phyloP scores from a whole-genome alignment of 2,329 filamentous ascomycete genomes.

The Aureobasidium zeae region DNA sequence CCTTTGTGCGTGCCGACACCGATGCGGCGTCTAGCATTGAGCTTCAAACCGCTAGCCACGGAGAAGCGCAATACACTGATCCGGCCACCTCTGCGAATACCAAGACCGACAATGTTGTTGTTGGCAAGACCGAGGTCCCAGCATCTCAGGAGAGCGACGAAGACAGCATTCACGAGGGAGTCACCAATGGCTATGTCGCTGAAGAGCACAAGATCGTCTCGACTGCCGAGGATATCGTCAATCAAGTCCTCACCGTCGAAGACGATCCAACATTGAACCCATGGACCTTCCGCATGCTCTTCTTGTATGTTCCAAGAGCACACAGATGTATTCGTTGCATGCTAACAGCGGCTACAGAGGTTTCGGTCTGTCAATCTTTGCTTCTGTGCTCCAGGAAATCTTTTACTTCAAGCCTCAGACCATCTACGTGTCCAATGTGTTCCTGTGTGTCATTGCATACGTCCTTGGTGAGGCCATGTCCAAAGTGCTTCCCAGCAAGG shows the following conservation, averaged over 20 bases:
- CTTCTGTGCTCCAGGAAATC: slow-evolving; percentile 34
- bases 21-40: slow-evolving; percentile 8
- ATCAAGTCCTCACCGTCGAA: slow-evolving; percentile 29
- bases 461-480: slow-evolving; percentile 35
- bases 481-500: slow-evolving; percentile 29
- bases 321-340: neutral
- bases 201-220: slow-evolving; percentile 16
- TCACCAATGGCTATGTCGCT: slow-evolving; percentile 10
- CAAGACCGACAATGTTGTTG: neutral
- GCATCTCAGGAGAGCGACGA: slow-evolving; percentile 8
- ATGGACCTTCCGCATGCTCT: slow-evolving; percentile 34
- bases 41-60: neutral
- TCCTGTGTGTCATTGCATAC: slow-evolving; percentile 38
- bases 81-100: neutral
- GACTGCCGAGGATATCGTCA: slow-evolving; percentile 27
- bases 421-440: slow-evolving; percentile 37
- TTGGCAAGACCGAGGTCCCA: slow-evolving; percentile 1
- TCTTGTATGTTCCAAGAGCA: slow-evolving; percentile 26
- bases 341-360: neutral
- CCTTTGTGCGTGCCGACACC: slow-evolving; percentile 15
- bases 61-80: slow-evolving; percentile 12
- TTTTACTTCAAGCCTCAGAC: slow-evolving; percentile 42
- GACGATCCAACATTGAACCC: slow-evolving; percentile 31
- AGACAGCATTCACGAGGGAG: neutral
- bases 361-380: slow-evolving; percentile 23